A percentile compares a stretch with the other conserved stretches of the same genome.
Conservation (phyloP, 1,139 yeast genomes). For the Lodderomyces pseudojiufengensis region DNA sequence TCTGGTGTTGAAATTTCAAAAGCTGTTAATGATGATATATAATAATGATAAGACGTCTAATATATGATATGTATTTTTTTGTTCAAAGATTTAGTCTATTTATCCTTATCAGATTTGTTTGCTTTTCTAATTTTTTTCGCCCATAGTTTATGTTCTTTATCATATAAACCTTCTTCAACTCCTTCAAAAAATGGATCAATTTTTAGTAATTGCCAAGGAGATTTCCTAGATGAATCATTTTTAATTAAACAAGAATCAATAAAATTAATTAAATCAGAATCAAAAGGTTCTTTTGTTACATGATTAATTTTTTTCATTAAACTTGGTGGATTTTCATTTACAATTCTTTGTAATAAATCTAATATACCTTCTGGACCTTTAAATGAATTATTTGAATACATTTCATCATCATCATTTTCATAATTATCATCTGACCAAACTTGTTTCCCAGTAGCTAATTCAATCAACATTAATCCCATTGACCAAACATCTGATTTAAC, state of each 20-base stretch:
- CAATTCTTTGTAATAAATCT: conserved; percentile 86
- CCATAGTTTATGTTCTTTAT: conserved; percentile 48
- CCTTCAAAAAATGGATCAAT: conserved; percentile 43
- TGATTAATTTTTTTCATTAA: conserved; percentile 34
- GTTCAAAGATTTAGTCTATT: background rate
- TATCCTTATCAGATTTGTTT: conserved; percentile 7
- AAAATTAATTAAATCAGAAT: conserved; percentile 52
- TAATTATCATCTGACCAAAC: conserved; percentile 40
- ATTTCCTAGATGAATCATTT: conserved; percentile 59
- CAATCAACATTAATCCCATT: conserved; percentile 83
- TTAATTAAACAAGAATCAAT: conserved; percentile 66
- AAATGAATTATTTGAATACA: conserved; percentile 3
- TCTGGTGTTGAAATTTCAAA: conserved; percentile 27
- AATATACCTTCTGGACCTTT: conserved; percentile 78
- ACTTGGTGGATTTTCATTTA: conserved; percentile 86
- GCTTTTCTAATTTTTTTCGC: conserved; percentile 41
- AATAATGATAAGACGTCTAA: conserved; percentile 1
- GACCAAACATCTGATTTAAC: conserved; percentile 98
- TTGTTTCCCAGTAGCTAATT: conserved; percentile 74
- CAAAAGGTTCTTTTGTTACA: conserved; percentile 26
- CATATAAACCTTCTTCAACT: conserved; percentile 37
- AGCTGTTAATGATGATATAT: conserved; percentile 22
- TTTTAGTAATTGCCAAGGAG: conserved; percentile 55
- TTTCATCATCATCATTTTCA: conserved; percentile 17
- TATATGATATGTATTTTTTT: too few relatives aligned